Conservation (phyloP, 164 flowering plant species). For the Stephania cephalantha region DNA sequence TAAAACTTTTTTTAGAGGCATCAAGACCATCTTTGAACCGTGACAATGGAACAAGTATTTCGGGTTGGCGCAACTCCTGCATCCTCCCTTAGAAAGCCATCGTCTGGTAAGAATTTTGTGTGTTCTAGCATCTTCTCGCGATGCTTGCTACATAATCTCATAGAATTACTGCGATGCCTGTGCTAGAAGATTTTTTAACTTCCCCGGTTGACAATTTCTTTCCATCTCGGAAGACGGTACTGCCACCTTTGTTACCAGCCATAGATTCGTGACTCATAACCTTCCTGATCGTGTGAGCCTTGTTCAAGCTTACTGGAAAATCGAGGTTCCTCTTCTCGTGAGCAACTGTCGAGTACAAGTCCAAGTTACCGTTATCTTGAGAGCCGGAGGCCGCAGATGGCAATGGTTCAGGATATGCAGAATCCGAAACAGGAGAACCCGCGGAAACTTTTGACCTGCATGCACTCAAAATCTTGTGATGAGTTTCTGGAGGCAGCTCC, state of each 20-base stretch:
- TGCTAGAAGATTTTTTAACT: conserved; percentile 9
- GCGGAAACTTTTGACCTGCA: conserved; percentile 26
- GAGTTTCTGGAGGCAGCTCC: conserved; percentile 44
- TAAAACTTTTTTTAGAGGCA: conserved; percentile 4
- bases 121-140: neutral
- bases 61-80: neutral
- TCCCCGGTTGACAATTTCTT: conserved; percentile 11
- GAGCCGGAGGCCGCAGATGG: neutral
- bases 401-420: conserved; percentile 9
- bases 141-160: conserved; percentile 12
- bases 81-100: neutral
- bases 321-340: conserved; percentile 6
- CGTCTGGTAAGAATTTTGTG: neutral
- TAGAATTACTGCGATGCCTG: conserved; percentile 26
- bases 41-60: no score
- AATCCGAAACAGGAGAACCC: conserved; percentile 15
- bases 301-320: conserved; percentile 8
- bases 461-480: conserved; percentile 23
- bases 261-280: conserved; percentile 7
- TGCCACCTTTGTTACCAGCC: conserved; percentile 8
- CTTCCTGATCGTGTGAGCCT: conserved; percentile 7
- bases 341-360: neutral
- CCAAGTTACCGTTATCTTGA: neutral
- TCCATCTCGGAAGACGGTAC: conserved; percentile 11
- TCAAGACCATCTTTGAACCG: neutral